These are phyloP conservation scores for Brassica hybrid DNA, from an alignment of 441 rosid species.

Conservation along the genomic window DNA sequence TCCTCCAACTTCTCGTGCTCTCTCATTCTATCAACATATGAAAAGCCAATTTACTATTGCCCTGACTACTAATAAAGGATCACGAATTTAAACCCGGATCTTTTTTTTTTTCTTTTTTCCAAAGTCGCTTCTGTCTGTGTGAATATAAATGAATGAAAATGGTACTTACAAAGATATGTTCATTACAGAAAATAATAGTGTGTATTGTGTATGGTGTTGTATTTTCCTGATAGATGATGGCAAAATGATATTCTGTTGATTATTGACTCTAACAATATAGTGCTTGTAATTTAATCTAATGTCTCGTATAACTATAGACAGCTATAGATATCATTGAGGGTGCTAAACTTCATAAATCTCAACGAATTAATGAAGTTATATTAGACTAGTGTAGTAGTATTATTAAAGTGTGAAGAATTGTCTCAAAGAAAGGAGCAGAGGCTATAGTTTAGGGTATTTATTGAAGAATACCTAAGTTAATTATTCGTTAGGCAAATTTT, in stretches of 20 bases:
- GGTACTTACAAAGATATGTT: neutral
- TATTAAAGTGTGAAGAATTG: neutral
- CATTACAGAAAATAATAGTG: neutral
- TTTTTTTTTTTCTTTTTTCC: neutral
- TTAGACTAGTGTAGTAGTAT: too few relatives aligned
- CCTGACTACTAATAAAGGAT: neutral
- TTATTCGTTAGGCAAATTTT: neutral
- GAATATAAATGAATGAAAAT: too few relatives aligned
- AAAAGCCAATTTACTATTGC: neutral
- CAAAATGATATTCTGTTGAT: neutral
- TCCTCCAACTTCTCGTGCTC: slow-evolving; percentile 22
- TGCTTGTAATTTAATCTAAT: neutral
- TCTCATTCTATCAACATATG: slow-evolving; percentile 17
- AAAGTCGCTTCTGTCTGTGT: neutral
- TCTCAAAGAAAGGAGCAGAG: slow-evolving; percentile 20
- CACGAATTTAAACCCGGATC: neutral
- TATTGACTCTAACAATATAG: neutral
- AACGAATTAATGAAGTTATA: neutral
- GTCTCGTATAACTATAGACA: neutral
- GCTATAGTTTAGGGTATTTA: slow-evolving; percentile 8
- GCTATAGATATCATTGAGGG: neutral
- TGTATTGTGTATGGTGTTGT: neutral
- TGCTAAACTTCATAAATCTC: neutral
- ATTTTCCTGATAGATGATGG: neutral
- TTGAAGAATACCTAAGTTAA: neutral